Conservation (phyloP, 139 green algal genomes). For the Closterium sp. region DNA sequence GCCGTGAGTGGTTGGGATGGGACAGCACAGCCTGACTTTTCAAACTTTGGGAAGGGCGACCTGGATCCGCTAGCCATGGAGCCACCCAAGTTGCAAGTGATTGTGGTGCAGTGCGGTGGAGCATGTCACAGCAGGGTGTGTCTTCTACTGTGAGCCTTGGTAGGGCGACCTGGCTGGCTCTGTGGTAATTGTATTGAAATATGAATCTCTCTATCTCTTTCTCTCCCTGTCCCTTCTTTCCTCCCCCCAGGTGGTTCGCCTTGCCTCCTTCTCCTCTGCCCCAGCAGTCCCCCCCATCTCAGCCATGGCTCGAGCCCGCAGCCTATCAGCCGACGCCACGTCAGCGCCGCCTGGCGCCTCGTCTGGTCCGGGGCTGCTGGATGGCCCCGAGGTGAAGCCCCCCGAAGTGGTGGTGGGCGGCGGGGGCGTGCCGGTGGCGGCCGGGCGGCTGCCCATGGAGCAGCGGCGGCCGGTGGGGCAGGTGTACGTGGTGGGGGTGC, state of each 20-base stretch:
- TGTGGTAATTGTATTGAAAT: too few relatives aligned
- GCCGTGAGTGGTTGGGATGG: too few relatives aligned
- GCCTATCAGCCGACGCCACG: not conserved
- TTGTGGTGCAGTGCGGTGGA: not conserved
- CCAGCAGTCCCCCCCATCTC: conserved; percentile 32
- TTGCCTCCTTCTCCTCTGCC: conserved; percentile 31
- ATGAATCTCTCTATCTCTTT: not conserved
- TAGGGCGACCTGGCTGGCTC: conserved; percentile 31
- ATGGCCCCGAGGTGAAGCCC: conserved; percentile 1
- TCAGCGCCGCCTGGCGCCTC: not conserved
- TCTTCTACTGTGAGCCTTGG: not conserved
- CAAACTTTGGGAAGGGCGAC: too few relatives aligned
- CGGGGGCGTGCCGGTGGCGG: conserved; percentile 27
- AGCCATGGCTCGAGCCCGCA: conserved; percentile 9
- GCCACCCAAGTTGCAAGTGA: too few relatives aligned
- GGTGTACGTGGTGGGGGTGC: conserved; percentile 39
- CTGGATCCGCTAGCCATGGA: too few relatives aligned
- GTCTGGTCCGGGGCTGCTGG: not conserved
- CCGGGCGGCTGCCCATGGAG: conserved; percentile 33
- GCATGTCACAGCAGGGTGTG: too few relatives aligned
- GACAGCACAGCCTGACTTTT: too few relatives aligned
- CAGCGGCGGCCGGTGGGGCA: conserved; percentile 43
- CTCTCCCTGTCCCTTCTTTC: not conserved
- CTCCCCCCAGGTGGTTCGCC: conserved; percentile 36
- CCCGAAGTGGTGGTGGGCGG: conserved; percentile 38